Evolutionary conservation across 768 basidiomycete species (phyloP).

Genomic region (Tephrocybe rancida): DNA sequence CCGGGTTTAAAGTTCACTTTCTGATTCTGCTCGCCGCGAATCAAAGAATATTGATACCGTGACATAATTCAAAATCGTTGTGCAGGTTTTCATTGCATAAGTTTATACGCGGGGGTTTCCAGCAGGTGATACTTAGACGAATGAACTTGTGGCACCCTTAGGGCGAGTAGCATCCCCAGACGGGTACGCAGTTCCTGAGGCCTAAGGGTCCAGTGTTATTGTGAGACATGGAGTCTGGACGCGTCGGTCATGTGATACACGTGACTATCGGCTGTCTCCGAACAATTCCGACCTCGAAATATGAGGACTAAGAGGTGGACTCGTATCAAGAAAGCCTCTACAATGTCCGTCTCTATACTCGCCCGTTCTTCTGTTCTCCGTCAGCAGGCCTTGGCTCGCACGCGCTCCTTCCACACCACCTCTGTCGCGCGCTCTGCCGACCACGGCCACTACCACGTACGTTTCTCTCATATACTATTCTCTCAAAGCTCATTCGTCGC

Average conservation of each 20-base stretch:
- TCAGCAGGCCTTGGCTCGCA: constrained; percentile 35
- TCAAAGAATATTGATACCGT: too few species aligned
- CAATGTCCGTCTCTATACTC: constrained; percentile 43
- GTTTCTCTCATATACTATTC: constrained; percentile 11
- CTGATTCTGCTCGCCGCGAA: too few species aligned
- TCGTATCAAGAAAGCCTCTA: not conserved
- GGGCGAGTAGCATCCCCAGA: too few species aligned
- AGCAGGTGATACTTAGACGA: too few species aligned
- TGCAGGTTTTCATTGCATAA: too few species aligned
- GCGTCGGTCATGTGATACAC: constrained; percentile 8
- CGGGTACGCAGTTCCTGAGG: too few species aligned
- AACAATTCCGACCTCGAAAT: constrained; percentile 12
- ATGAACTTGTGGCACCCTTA: too few species aligned
- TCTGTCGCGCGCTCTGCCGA: constrained; percentile 45
- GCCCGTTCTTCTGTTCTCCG: constrained; percentile 42
- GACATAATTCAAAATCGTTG: too few species aligned
- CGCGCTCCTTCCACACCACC: constrained; percentile 41
- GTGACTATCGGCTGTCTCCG: constrained; percentile 12
- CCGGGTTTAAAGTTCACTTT: too few species aligned
- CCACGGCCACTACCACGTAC: constrained; percentile 62
- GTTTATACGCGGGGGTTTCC: too few species aligned
- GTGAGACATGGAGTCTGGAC: not conserved
- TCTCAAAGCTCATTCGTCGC: not conserved
- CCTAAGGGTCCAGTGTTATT: too few species aligned
- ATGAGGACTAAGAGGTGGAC: not conserved